Evolutionary conservation across 495 filamentous ascomycete species (phyloP).

Genomic region (Tuber umbilicatum): DNA sequence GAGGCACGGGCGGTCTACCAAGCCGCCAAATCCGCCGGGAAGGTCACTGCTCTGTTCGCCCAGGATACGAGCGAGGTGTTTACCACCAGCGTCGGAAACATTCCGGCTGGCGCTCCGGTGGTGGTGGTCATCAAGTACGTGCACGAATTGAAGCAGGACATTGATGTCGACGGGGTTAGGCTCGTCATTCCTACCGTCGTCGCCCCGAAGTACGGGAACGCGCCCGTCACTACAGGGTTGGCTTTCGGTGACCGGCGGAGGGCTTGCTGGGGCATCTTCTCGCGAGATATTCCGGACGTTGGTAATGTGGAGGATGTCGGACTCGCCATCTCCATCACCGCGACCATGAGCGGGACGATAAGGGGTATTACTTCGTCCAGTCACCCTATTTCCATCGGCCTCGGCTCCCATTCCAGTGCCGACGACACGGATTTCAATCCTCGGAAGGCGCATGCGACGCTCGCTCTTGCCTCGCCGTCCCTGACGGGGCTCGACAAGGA

Average conservation of each 20-base stretch:
- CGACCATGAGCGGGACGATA: constrained; percentile 55
- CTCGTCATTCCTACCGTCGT: constrained; percentile 60
- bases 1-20: constrained; percentile 53
- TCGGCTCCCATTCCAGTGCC: constrained; percentile 47
- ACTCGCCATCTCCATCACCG: constrained; percentile 51
- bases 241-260: constrained; percentile 12
- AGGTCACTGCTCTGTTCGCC: constrained; percentile 58
- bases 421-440: constrained; percentile 50
- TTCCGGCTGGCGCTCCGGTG: constrained; percentile 49
- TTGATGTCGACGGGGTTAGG: constrained; percentile 55
- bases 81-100: constrained; percentile 58
- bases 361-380: constrained; percentile 56
- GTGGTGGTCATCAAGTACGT: constrained; percentile 58
- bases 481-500: constrained; percentile 47
- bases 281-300: constrained; percentile 14
- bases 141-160: constrained; percentile 62
- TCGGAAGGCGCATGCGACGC: constrained; percentile 55
- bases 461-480: constrained; percentile 49
- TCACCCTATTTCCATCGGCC: constrained; percentile 58
- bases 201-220: constrained; percentile 56
- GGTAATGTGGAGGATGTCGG: constrained; percentile 10
- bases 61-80: constrained; percentile 60
- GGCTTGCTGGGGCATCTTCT: constrained; percentile 25
- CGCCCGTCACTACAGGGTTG: constrained; percentile 6
- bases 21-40: constrained; percentile 51